Conservation (phyloP, 192 early-diverging fungal genomes). For the Backusella morwellensis region DNA sequence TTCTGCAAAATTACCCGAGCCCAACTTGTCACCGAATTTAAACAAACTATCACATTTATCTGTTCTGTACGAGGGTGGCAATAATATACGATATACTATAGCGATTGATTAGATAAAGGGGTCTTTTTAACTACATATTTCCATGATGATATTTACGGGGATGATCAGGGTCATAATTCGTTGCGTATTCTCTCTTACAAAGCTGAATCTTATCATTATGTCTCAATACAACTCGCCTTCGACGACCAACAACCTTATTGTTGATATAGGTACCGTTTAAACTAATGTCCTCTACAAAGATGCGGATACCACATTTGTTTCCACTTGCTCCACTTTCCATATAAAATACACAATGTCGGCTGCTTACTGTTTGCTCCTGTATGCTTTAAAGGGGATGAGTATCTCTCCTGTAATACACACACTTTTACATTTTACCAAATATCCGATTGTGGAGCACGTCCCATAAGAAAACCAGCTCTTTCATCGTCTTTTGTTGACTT, state of each 20-base stretch:
- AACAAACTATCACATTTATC: neutral
- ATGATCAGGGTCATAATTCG: neutral
- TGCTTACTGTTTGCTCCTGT: slow-evolving; percentile 1
- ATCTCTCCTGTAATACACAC: neutral
- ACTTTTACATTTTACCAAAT: neutral
- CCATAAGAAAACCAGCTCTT: slow-evolving; percentile 12
- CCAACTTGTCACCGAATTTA: neutral
- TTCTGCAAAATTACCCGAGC: slow-evolving; percentile 1
- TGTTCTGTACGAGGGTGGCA: neutral
- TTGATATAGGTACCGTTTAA: slow-evolving; percentile 16
- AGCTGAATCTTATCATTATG: neutral
- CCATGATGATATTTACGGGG: neutral
- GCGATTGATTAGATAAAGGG: too few relatives aligned
- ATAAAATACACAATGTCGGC: slow-evolving; percentile 11
- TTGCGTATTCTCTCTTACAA: neutral
- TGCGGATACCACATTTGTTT: neutral
- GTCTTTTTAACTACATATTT: neutral
- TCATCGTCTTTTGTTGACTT: neutral
- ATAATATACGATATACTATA: slow-evolving; percentile 2
- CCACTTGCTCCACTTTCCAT: slow-evolving; percentile 16
- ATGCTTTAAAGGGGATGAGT: neutral
- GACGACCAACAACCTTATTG: neutral
- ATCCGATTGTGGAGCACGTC: slow-evolving; percentile 7
- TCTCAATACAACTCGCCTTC: slow-evolving; percentile 1
- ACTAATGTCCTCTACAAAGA: slow-evolving; percentile 14